Conservation (phyloP, 2,329 filamentous ascomycete species). For the Bertia moriformis region DNA sequence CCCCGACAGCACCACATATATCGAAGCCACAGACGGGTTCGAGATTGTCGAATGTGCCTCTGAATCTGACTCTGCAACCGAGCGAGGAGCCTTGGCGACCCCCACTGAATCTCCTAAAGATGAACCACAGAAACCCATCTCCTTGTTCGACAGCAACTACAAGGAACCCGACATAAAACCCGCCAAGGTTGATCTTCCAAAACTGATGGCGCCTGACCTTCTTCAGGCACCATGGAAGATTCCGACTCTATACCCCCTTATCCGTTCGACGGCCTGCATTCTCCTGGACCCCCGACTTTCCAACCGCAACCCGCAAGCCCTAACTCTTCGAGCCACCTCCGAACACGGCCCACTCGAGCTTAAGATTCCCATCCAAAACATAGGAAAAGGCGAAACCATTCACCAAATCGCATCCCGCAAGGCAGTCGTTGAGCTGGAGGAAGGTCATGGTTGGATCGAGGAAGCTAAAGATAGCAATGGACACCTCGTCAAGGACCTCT, state of each 20-base stretch:
- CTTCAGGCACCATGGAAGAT: conserved; percentile 52
- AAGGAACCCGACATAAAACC: conserved; percentile 11
- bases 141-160: conserved; percentile 7
- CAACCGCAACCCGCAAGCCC: conserved; percentile 28
- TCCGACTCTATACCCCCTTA: conserved; percentile 53
- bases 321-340: conserved; percentile 43
- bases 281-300: conserved; percentile 39
- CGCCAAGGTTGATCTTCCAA: conserved; percentile 33
- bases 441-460: conserved; percentile 51
- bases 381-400: conserved; percentile 35
- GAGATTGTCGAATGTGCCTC: not conserved
- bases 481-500: conserved; percentile 26
- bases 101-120: not conserved
- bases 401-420: conserved; percentile 60
- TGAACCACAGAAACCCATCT: conserved; percentile 1
- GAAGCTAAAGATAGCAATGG: conserved; percentile 28
- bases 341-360: conserved; percentile 43
- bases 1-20: too few species aligned
- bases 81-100: too few species aligned
- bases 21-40: not conserved
- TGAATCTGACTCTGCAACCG: not conserved
- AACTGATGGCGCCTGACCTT: conserved; percentile 33
- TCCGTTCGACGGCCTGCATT: conserved; percentile 49
- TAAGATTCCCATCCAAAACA: conserved; percentile 43
- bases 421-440: conserved; percentile 54